A percentile compares a stretch with the other conserved stretches of the same genome.
These are phyloP conservation scores for Blastobotrys buckinghamii DNA, from an alignment of 1,139 yeast species.

Conservation along the genomic window DNA sequence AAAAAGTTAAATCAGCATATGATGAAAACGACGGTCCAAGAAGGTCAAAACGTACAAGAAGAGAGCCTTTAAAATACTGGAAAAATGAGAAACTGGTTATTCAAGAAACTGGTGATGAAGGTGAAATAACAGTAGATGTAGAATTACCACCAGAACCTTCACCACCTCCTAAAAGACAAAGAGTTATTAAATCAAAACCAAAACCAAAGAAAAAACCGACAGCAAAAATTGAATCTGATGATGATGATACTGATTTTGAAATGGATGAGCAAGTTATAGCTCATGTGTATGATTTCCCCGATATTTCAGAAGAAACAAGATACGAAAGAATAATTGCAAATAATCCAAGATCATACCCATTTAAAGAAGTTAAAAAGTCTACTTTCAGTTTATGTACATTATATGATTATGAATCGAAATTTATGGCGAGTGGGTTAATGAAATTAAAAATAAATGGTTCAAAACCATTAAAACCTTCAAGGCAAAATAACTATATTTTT, in stretches of 20 bases:
- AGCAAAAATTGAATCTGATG: not conserved
- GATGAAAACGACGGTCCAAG: constrained; percentile 23
- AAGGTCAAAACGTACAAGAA: constrained; percentile 56
- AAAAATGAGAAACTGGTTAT: constrained; percentile 58
- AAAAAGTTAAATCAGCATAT: not conserved
- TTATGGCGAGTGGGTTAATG: constrained; percentile 72
- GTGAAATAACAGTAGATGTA: constrained; percentile 20
- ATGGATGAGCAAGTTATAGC: constrained; percentile 48
- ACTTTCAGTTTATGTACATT: constrained; percentile 59
- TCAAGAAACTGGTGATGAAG: constrained; percentile 36
- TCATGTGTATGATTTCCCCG: constrained; percentile 45
- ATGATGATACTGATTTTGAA: constrained; percentile 15
- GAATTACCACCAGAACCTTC: constrained; percentile 12
- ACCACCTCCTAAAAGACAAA: not conserved
- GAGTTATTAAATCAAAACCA: constrained; percentile 1
- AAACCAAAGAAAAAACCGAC: not conserved
- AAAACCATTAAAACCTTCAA: constrained; percentile 59
- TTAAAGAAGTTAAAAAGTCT: constrained; percentile 44
- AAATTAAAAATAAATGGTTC: constrained; percentile 52
- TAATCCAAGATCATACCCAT: constrained; percentile 50
- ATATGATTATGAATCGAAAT: constrained; percentile 60
- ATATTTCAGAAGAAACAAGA: constrained; percentile 34
- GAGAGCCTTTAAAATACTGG: constrained; percentile 82
- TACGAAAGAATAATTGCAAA: constrained; percentile 55
- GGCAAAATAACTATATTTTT: constrained; percentile 64